A percentile compares a stretch with the other conserved stretches of the same genome.
Conservation (phyloP, 768 basidiomycete species). For the Brasilioporus rufonigricans region DNA sequence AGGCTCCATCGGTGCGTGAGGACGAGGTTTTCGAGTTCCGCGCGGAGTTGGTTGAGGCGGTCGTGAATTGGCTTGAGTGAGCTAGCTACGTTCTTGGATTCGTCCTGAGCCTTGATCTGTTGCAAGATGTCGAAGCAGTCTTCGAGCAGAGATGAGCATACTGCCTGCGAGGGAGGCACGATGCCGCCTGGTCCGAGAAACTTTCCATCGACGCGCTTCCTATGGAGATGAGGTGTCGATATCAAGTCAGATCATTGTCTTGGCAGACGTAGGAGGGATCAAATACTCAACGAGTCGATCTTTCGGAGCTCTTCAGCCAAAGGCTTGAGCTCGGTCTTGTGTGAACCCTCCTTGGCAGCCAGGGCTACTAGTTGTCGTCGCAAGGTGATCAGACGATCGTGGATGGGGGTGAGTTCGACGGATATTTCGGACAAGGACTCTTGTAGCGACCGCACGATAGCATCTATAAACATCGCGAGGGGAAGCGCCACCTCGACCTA, state of each 20-base stretch:
- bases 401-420: constrained; percentile 85
- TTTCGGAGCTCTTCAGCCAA: constrained; percentile 89
- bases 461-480: constrained; percentile 47
- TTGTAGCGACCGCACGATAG: constrained; percentile 72
- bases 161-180: constrained; percentile 88
- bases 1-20: constrained; percentile 97
- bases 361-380: constrained; percentile 87
- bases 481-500: not conserved
- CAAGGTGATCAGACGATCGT: constrained; percentile 83
- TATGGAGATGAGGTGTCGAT: constrained; percentile 27
- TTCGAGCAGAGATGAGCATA: constrained; percentile 90
- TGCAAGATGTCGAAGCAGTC: constrained; percentile 95
- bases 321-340: constrained; percentile 86
- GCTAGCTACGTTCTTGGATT: constrained; percentile 81
- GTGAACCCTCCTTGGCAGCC: constrained; percentile 81
- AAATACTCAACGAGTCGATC: constrained; percentile 89
- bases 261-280: constrained; percentile 15
- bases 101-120: constrained; percentile 92
- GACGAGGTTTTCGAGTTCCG: constrained; percentile 87
- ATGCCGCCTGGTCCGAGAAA: constrained; percentile 89
- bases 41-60: constrained; percentile 78
- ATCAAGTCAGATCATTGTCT: constrained; percentile 7
- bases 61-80: constrained; percentile 93
- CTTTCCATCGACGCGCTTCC: constrained; percentile 93
- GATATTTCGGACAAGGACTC: constrained; percentile 86